Conservation (phyloP, 345 rosid genomes). For the Geranium brycei region DNA sequence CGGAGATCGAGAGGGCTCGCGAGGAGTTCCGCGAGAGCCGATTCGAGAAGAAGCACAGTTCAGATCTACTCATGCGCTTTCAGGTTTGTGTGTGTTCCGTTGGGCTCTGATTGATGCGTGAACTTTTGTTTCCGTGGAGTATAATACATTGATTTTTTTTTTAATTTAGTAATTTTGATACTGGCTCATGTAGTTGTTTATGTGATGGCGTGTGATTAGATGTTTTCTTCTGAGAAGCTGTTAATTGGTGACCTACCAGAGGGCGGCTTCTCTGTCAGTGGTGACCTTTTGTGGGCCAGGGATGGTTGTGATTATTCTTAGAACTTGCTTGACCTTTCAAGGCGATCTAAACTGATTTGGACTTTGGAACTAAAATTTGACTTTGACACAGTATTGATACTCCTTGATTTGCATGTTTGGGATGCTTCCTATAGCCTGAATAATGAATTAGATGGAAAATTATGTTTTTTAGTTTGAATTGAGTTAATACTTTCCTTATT, state of each 20-base stretch:
- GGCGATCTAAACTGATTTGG: not conserved
- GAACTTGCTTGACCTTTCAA: not conserved
- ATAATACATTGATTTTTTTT: too few species aligned
- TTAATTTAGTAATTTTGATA: too few species aligned
- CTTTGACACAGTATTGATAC: too few species aligned
- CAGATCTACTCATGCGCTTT: conserved; percentile 81
- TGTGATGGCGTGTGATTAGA: too few species aligned
- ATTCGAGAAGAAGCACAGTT: conserved; percentile 57
- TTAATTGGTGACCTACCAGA: not conserved
- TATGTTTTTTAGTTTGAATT: too few species aligned
- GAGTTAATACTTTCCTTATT: not conserved
- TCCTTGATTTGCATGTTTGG: too few species aligned
- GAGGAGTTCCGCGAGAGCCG: conserved; percentile 38
- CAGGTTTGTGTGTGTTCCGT: conserved; percentile 30
- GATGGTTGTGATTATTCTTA: not conserved
- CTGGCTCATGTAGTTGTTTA: too few species aligned
- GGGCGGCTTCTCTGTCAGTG: not conserved
- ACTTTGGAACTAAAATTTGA: too few species aligned
- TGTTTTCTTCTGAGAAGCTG: not conserved
- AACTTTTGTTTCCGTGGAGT: too few species aligned
- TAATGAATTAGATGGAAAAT: too few species aligned
- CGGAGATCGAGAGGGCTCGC: conserved; percentile 51
- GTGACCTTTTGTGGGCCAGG: not conserved
- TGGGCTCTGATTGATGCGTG: not conserved
- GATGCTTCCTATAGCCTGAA: too few species aligned